Base-by-base conservation (phyloP, 805 yeast genomes). In the Candida ovalis region DNA sequence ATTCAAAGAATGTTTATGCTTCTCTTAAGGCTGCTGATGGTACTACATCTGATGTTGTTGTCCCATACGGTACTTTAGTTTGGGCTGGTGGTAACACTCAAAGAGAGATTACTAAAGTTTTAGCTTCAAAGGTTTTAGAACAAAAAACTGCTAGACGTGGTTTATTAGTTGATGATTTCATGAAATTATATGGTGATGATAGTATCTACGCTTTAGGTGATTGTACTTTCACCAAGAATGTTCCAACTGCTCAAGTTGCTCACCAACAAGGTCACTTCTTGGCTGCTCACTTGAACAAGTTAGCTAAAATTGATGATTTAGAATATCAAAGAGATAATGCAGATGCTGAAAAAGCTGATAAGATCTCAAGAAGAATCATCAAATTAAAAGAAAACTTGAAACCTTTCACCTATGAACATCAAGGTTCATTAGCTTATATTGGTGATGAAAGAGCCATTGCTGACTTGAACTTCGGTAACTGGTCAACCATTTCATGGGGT, bases 1-100 rank as follows among this genome's bases (percentile, higher is more conserved):
- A 83, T 61, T 80, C 75, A 52, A 80, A 77, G 60, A 71, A 73
- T 46, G 88, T 90, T 55, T 73, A 76, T 58, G 96, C 94, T 38
- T 81, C 78, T 61, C 80, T 75, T 50, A 88, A 86, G 59, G 70
- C 75, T 42, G 76, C 79, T 22, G 84, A 82, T 54, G 96, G 95
- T 19, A 66, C 83, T 10, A 71, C 83, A 52, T 78, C 78, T 42
- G 68, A 63, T 59, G 65, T 73, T 37, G 70, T 73, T 37, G 75
- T 90, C 60, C 96, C 96, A 37, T 90, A 90, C 68, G 97, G 97
- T 63, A 76, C 88, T 60, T 77, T 90, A 55, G 94, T 90, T 52
- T 90, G 97, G 97, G 97, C 97, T 52, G 90, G 96, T 50, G 97
- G 97, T 70, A 89, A 89, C 69, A 91, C 91, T 46, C 88, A 88